A percentile compares a stretch with the other conserved stretches of the same genome.
phyloP scores from a whole-genome alignment of 2,329 filamentous ascomycete genomes.

The Fusarium oxysporum region DNA sequence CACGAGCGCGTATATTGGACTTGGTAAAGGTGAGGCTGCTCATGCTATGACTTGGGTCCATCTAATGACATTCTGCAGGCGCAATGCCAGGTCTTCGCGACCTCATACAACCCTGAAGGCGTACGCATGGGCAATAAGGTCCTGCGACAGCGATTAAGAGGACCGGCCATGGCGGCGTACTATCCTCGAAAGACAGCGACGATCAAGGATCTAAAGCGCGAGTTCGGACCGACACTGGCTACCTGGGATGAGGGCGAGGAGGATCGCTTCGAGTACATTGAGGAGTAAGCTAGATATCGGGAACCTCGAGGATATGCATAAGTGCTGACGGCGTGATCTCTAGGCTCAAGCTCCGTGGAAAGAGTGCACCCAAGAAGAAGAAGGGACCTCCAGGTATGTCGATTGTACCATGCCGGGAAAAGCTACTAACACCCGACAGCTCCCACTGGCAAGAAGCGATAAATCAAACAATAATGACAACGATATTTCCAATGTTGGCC shows the following conservation, averaged over 20 bases:
- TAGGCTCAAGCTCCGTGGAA: slow-evolving; percentile 82
- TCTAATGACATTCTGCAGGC: slow-evolving; percentile 63
- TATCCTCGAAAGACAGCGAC: slow-evolving; percentile 83
- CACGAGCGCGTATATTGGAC: slow-evolving; percentile 72
- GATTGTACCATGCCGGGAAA: not conserved
- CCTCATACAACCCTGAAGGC: slow-evolving; percentile 87
- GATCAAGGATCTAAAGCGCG: slow-evolving; percentile 77
- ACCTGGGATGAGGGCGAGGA: slow-evolving; percentile 82
- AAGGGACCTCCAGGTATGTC: slow-evolving; percentile 60
- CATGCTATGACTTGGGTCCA: not conserved
- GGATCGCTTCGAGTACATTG: slow-evolving; percentile 81
- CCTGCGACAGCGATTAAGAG: slow-evolving; percentile 86
- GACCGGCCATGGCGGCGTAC: slow-evolving; percentile 86
- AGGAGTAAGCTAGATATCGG: slow-evolving; percentile 62
- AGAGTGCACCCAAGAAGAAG: slow-evolving; percentile 92
- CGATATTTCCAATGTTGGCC: slow-evolving; percentile 17
- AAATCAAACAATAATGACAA: slow-evolving; percentile 32
- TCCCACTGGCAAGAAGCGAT: slow-evolving; percentile 49
- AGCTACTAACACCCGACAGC: slow-evolving; percentile 40
- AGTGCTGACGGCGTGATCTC: slow-evolving; percentile 46
- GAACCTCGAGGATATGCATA: not conserved
- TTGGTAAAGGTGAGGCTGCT: slow-evolving; percentile 76
- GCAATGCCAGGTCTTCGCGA: slow-evolving; percentile 92
- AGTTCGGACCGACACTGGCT: slow-evolving; percentile 74
- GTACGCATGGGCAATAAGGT: slow-evolving; percentile 91